Evolutionary conservation across 1,284 basidiomycete genomes (phyloP), one percentile per base, ranked within the genome.

Genomic region (Ustilago curta): DNA sequence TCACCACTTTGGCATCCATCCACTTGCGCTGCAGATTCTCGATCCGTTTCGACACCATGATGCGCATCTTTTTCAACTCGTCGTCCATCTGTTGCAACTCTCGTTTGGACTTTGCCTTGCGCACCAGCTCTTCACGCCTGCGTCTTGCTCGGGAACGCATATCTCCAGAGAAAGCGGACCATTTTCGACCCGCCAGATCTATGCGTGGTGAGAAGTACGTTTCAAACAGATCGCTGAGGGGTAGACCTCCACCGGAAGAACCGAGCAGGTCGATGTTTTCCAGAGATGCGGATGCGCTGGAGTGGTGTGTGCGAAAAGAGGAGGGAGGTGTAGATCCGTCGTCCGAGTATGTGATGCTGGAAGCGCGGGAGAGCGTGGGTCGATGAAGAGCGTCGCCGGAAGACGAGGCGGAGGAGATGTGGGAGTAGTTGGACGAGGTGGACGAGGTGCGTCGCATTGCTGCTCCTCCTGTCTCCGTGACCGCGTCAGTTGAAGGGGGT

Each of bases 181-280:
- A 89, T 60, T 90, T 90, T 40, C 95, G 90, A 82, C 96, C 93
- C 39, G 95, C 87, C 1, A 97, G 89, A 85, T 97, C 95, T 70
- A 97, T 87, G 73, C 93, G 91, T 3, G 94, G 94, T 86, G 96
- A 93, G 79, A 92, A 93, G 83, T 91, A 94, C 0, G 93, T 94
- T 85, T 94, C 92, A 85, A 93, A 55, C 29, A 81, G 35, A 32
- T 79, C 76, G 23, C 48, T 50, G 35, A 72, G 65, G 8, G 70
- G 66, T 1, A 72, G 39, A 1, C 40, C 66, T 21, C 51, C 63
- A 16, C 51, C 31, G 23, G 56, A 47, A 11, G 29, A 23, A 31
- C 64, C 65, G 14, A 76, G 59, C 23, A 76, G 59, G 21, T 76
- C 74, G 51, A 72, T 53, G 18, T 70, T 70, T 31, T 76, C 74